These are phyloP conservation scores for Triadica sebifera DNA, from an alignment of 345 rosid genomes.

Conservation along the genomic window DNA sequence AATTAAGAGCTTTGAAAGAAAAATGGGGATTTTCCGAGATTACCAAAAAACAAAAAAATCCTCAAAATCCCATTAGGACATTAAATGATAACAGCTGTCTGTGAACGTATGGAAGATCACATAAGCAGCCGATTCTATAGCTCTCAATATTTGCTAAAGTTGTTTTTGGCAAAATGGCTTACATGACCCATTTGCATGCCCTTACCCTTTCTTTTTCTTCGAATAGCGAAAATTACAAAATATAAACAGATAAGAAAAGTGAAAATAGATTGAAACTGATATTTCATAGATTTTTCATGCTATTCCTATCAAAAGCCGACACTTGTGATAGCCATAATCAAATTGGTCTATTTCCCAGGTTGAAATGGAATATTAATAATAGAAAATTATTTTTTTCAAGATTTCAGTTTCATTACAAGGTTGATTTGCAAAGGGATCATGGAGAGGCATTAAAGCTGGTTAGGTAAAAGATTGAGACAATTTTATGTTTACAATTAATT, in stretches of 20 bases:
- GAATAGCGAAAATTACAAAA: neutral
- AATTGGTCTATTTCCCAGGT: neutral
- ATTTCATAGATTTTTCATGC: constrained; percentile 8
- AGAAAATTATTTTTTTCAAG: too few relatives aligned
- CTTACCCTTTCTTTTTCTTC: too few relatives aligned
- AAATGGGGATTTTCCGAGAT: neutral
- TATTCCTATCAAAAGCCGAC: neutral
- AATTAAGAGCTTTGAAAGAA: neutral
- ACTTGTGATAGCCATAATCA: constrained; percentile 1
- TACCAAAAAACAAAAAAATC: neutral
- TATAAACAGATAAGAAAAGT: neutral
- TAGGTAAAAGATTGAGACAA: too few relatives aligned
- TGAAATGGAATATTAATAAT: neutral
- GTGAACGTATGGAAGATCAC: constrained; percentile 17
- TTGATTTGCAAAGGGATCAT: too few relatives aligned
- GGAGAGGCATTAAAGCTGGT: too few relatives aligned
- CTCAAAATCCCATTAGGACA: neutral
- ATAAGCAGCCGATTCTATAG: constrained; percentile 12
- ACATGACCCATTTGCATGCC: neutral
- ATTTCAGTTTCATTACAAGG: too few relatives aligned
- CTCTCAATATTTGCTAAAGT: constrained; percentile 11
- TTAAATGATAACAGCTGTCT: constrained; percentile 5
- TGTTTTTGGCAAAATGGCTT: constrained; percentile 7
- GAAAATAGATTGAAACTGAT: constrained; percentile 6
- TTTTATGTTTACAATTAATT: too few relatives aligned